Percentiles rank a stretch among this genome's conserved stretches.
These are phyloP conservation scores for Alloteropsis semialata DNA, from an alignment of 176 grass and related monocot genomes.

Conservation along the genomic window DNA sequence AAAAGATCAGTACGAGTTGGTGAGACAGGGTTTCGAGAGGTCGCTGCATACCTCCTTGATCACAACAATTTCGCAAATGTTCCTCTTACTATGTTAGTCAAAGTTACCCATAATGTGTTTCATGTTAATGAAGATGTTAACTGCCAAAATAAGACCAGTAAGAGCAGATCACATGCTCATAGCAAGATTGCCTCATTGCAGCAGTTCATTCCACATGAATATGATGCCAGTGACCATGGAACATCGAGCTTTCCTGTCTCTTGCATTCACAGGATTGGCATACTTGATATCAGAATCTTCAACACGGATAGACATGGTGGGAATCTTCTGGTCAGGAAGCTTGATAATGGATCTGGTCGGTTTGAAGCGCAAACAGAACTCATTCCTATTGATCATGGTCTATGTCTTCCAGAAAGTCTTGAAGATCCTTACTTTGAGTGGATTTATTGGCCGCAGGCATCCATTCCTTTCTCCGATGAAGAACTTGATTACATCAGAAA, in stretches of 20 bases:
- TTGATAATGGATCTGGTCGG: constrained; percentile 24
- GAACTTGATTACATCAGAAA: constrained; percentile 63
- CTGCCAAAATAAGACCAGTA: constrained; percentile 17
- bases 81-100: constrained; percentile 65
- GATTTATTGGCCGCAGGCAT: constrained; percentile 68
- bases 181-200: constrained; percentile 75
- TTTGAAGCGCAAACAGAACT: constrained; percentile 45
- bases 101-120: constrained; percentile 60
- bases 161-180: constrained; percentile 16
- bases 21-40: constrained; percentile 65
- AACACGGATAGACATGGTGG: constrained; percentile 76
- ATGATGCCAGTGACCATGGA: constrained; percentile 70
- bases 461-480: constrained; percentile 65
- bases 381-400: constrained; percentile 72
- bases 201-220: constrained; percentile 66
- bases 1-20: constrained; percentile 71
- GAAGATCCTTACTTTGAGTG: constrained; percentile 86
- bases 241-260: constrained; percentile 63
- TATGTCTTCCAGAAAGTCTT: constrained; percentile 54
- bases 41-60: constrained; percentile 64
- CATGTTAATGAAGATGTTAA: constrained; percentile 49
- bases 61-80: constrained; percentile 59
- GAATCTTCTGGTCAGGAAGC: constrained; percentile 65
- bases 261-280: constrained; percentile 60
- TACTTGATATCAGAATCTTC: constrained; percentile 72